Percentiles rank a stretch among this genome's conserved stretches.
Conservation (phyloP, 2,329 filamentous ascomycete species). For the Aspergillus spinulosporus region DNA sequence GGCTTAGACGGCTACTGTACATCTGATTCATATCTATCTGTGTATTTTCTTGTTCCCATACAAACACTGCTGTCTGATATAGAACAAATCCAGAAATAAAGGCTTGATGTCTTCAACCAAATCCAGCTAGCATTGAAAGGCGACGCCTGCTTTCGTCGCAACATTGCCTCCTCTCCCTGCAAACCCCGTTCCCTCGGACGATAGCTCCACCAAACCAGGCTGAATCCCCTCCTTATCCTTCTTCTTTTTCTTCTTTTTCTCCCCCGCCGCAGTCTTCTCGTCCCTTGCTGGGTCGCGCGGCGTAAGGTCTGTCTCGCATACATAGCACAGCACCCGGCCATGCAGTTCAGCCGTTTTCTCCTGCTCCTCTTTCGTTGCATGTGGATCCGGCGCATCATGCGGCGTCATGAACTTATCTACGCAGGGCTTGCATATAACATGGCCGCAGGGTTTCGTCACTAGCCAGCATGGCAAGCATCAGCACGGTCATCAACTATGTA, state of each 20-base stretch:
- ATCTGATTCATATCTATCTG: not conserved
- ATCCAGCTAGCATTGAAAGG: conserved; percentile 70
- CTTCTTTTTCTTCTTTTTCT: conserved; percentile 34
- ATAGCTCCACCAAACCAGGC: conserved; percentile 75
- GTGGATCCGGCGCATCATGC: conserved; percentile 56
- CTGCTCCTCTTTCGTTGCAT: conserved; percentile 56
- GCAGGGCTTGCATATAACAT: conserved; percentile 85
- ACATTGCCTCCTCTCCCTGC: conserved; percentile 81
- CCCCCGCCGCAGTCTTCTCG: conserved; percentile 21
- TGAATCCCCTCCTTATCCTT: conserved; percentile 58
- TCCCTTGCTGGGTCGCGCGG: conserved; percentile 33
- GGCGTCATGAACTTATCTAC: conserved; percentile 78
- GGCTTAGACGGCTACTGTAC: conserved; percentile 13
- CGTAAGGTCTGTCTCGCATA: conserved; percentile 79
- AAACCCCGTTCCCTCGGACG: conserved; percentile 88
- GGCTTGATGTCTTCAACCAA: not conserved
- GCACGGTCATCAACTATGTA: not conserved
- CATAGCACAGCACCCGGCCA: conserved; percentile 69
- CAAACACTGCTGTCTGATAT: not conserved
- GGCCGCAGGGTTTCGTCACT: conserved; percentile 83
- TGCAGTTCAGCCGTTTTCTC: conserved; percentile 35
- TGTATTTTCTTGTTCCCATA: not conserved
- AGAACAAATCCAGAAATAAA: not conserved
- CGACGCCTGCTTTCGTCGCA: conserved; percentile 74
- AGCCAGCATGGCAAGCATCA: not conserved